A percentile compares a stretch with the other conserved stretches of the same genome.
Conservation (phyloP, 176 grass and related monocot genomes). For the Triticum urartu region DNA sequence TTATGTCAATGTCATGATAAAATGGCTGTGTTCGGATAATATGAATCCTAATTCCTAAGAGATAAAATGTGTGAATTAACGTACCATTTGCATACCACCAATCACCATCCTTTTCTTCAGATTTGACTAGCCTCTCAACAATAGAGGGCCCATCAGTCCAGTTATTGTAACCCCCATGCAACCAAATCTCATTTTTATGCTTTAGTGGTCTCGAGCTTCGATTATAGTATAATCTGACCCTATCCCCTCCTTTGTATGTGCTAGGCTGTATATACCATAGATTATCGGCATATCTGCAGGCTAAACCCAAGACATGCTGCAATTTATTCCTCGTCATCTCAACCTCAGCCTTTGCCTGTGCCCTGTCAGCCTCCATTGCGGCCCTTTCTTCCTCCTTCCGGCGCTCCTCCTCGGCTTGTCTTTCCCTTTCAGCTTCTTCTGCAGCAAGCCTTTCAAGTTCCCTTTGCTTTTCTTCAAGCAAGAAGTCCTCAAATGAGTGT, state of each 20-base stretch:
- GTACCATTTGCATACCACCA: slow-evolving; percentile 86
- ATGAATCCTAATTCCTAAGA: slow-evolving; percentile 13
- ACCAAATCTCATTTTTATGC: slow-evolving; percentile 75
- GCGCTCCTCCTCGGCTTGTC: slow-evolving; percentile 56
- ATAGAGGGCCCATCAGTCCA: slow-evolving; percentile 84
- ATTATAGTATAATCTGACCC: slow-evolving; percentile 79
- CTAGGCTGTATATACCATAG: slow-evolving; percentile 77
- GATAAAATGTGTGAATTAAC: slow-evolving; percentile 16
- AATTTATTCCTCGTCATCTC: slow-evolving; percentile 55
- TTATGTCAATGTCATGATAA: neutral
- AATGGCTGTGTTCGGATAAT: neutral
- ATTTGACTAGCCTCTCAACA: slow-evolving; percentile 47
- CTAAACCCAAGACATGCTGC: slow-evolving; percentile 41
- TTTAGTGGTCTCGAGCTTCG: slow-evolving; percentile 63
- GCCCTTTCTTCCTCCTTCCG: slow-evolving; percentile 67
- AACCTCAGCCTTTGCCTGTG: slow-evolving; percentile 67
- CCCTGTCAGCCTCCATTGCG: slow-evolving; percentile 50
- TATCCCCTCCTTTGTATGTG: slow-evolving; percentile 69
- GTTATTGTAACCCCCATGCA: slow-evolving; percentile 89
- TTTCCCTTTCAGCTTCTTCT: slow-evolving; percentile 84
- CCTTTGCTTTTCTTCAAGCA: slow-evolving; percentile 67
- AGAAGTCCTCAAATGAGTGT: slow-evolving; percentile 71
- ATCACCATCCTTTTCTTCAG: slow-evolving; percentile 68
- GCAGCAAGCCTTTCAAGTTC: slow-evolving; percentile 73
- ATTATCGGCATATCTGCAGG: slow-evolving; percentile 45